phyloP scores from a whole-genome alignment of 176 grass and related monocot species.

The Aegilops bicornis region DNA sequence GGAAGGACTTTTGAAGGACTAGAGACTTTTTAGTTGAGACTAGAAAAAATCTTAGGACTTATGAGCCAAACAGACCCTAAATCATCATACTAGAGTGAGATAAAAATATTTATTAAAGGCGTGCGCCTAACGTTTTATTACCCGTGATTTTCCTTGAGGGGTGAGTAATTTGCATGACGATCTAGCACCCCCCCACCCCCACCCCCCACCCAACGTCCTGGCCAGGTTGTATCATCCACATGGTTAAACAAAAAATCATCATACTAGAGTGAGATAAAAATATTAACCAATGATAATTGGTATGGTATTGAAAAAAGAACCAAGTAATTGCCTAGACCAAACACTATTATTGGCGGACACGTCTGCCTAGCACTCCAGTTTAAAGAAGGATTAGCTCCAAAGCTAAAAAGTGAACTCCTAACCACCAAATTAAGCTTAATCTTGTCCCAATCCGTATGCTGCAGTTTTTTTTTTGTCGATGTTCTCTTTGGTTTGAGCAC shows the following conservation, averaged over 20 bases:
- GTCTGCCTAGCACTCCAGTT: background rate
- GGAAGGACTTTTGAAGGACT: too few species aligned
- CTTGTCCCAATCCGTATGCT: constrained; percentile 14
- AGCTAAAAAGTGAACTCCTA: constrained; percentile 15
- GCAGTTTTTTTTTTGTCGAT: constrained; percentile 32
- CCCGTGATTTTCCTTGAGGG: too few species aligned
- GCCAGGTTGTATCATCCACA: too few species aligned
- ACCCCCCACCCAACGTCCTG: too few species aligned
- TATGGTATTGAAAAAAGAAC: background rate
- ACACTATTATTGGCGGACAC: background rate
- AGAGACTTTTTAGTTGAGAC: too few species aligned
- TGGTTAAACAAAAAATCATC: background rate
- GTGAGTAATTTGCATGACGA: too few species aligned
- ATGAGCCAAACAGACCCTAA: background rate
- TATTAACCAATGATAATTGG: background rate
- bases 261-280: background rate
- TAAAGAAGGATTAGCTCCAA: background rate
- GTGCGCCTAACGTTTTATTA: too few species aligned
- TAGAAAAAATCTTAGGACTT: too few species aligned
- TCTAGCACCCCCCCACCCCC: too few species aligned
- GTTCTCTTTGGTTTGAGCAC: background rate
- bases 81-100: background rate
- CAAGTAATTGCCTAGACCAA: background rate
- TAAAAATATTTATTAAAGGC: background rate
- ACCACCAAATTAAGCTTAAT: constrained; percentile 17